Base-by-base conservation (phyloP, 1,139 yeast genomes). In the Meyerozyma carpophila region DNA sequence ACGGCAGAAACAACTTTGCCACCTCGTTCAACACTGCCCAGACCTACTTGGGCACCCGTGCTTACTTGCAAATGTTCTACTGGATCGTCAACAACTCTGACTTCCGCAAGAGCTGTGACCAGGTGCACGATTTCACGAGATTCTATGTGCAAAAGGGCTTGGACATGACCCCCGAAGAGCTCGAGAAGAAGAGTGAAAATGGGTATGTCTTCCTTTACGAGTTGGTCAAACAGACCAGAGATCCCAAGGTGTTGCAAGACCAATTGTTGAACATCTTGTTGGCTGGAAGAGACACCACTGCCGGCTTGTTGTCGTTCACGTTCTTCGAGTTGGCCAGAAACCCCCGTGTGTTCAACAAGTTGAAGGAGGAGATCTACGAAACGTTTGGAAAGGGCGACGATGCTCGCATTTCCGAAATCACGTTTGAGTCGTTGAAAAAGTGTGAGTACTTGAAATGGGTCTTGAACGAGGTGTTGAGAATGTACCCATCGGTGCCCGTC, bases 241-340 rank as follows among this genome's bases (percentile, higher is more conserved):
- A 63, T 48, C 60, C 57, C 3, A 49, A 48, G 24, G 50, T 61
- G 9, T 57, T 64, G 45, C 56, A 57, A 40, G 68, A 64, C 46
- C 65, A 63, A 48, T 50, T 59, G 32, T 52, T 64, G 49, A 62
- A 61, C 45, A 62, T 64, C 37, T 56, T 63, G 59, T 53, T 64
- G 39, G 69, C 68, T 14, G 69, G 68, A 20, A 53, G 69, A 47
- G 62, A 62, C 46, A 64, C 68, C 34, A 64, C 68, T 10, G 66
- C 66, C 24, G 59, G 64, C 7, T 54, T 64, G 40, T 53, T 64
- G 44, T 51, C 66, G 3, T 57, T 60, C 48, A 47, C 57, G n/a
- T 50, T 59, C 41, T 62, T 48, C 39, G 65, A 60, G 48, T 50
- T 63, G 43, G 51, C 64, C 3, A 47, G 55, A 40, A 52, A 57